Conservation (phyloP, 108 stramenopile genomes). For the Pseudonitzschia multiseries region DNA sequence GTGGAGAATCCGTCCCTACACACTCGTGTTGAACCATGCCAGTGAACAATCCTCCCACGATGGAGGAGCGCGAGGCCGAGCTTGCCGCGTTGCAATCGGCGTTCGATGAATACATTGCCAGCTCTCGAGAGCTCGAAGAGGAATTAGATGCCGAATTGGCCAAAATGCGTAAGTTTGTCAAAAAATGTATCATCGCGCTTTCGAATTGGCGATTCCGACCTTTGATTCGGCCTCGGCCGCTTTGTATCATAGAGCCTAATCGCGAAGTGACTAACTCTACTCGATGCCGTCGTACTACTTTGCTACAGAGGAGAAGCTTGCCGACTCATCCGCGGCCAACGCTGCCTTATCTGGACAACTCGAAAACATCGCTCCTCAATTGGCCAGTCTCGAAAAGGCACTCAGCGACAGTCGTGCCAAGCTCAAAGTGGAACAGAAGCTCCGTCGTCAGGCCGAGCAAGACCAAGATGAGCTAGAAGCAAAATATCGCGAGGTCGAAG, state of each 20-base stretch:
- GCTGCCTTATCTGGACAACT: slow-evolving; percentile 81
- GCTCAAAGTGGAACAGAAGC: slow-evolving; percentile 63
- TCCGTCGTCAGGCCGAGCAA: slow-evolving; percentile 73
- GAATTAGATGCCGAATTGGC: slow-evolving; percentile 89
- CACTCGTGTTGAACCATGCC: slow-evolving; percentile 18
- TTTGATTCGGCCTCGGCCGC: not conserved
- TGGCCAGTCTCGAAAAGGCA: slow-evolving; percentile 71
- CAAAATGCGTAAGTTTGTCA: slow-evolving; percentile 78
- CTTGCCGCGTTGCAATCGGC: slow-evolving; percentile 83
- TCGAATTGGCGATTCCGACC: not conserved
- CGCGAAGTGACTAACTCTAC: not conserved
- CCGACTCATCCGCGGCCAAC: slow-evolving; percentile 80
- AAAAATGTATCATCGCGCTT: not conserved
- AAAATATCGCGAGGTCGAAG: slow-evolving; percentile 68
- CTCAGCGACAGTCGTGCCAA: slow-evolving; percentile 59
- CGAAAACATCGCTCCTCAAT: slow-evolving; percentile 81
- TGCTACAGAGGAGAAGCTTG: slow-evolving; percentile 73
- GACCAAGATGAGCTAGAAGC: slow-evolving; percentile 79
- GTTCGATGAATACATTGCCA: slow-evolving; percentile 89
- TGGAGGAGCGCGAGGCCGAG: slow-evolving; percentile 84
- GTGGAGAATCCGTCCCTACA: not conserved
- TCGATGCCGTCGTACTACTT: not conserved
- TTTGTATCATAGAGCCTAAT: not conserved
- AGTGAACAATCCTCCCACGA: slow-evolving; percentile 38
- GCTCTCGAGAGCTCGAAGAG: slow-evolving; percentile 81